These are phyloP conservation scores for Diplosphaera chodatii DNA, from an alignment of 139 green algal species.

Conservation along the genomic window DNA sequence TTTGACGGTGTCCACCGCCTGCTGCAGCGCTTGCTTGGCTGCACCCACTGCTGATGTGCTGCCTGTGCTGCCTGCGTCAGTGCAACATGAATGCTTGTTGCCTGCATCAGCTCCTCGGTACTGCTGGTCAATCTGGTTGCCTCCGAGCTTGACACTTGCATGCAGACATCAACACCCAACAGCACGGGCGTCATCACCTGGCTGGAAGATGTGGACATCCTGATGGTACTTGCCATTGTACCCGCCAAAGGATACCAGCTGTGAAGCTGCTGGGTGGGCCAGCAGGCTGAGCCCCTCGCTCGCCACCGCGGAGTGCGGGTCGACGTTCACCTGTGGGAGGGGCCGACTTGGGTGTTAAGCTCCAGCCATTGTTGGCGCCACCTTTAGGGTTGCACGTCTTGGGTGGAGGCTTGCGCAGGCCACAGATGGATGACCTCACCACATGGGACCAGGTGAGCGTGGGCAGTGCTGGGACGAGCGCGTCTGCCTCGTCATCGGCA, in stretches of 20 bases:
- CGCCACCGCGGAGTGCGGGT: slow-evolving; percentile 25
- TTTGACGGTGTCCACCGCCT: background rate
- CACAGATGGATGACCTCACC: too few relatives aligned
- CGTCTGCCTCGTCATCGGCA: background rate
- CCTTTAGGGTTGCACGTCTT: too few relatives aligned
- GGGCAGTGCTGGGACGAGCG: slow-evolving; percentile 4
- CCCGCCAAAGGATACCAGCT: slow-evolving; percentile 63
- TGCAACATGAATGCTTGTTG: too few relatives aligned
- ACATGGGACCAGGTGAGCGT: slow-evolving; percentile 24
- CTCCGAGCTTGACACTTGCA: background rate
- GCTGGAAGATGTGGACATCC: slow-evolving; percentile 39
- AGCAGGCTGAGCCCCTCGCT: slow-evolving; percentile 39
- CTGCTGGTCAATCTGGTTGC: too few relatives aligned
- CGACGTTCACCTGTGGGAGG: slow-evolving; percentile 25
- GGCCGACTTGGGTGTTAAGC: too few relatives aligned
- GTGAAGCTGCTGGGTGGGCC: slow-evolving; percentile 30
- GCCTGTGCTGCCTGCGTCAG: too few relatives aligned
- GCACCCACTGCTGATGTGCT: too few relatives aligned
- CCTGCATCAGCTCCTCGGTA: too few relatives aligned
- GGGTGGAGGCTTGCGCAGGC: too few relatives aligned
- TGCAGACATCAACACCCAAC: background rate
- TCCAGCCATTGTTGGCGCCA: too few relatives aligned
- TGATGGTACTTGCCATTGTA: slow-evolving; percentile 69
- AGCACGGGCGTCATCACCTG: slow-evolving; percentile 9
- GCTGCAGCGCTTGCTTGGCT: background rate